Evolutionary conservation across 1,284 basidiomycete genomes (phyloP), one percentile per base, ranked within the genome.

Genomic region (Tylopilus orsonianus): DNA sequence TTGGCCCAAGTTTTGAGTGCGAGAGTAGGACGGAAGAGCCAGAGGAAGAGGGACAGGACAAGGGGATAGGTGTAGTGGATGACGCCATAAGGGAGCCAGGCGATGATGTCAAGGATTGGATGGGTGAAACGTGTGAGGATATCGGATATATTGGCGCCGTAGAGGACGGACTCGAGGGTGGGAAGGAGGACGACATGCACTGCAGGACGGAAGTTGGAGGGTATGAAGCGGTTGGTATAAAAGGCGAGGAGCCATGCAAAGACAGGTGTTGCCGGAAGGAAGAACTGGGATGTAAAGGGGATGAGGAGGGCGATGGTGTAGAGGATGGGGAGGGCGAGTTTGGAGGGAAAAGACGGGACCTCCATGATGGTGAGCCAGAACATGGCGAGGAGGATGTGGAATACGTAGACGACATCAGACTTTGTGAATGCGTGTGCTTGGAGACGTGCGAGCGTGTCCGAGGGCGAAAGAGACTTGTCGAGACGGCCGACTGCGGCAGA

Each of bases 61-160:
- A 93, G 87, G 0, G 95, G 94, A 27, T 87, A 70, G 18, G 77
- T 78, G 69, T 96, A 99, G 70, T 99, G 96, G 14, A 87, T 75
- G 36, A 98, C 81, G 16, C 97, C 97, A 64, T 99, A 99, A 0
- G 96, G 95, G 1, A 98, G 65, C 96, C 96, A 99, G 0, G 95
- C 95, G 45, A 97, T 64, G 53, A 99, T 80, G 66, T 99, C 96
- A 44, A 99, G 81, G 20, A 93, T 59, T 3, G 94, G 91, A 62
- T 97, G 90, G 3, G 95, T 97, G 70, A 86, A 93, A 16, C 93
- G 81, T 3, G 95, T 98, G 53, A 98, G 84, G 63, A 98, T 88
- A 69, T 97, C 94, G 29, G 91, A 94, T 54, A 98, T 95, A 72
- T 97, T 98, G 43, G 93, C 95, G 9, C 96, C 96, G 67, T 97